A percentile compares a stretch with the other conserved stretches of the same genome.
phyloP scores from a whole-genome alignment of 75 land plant species.

The Sequoia sempervirens region DNA sequence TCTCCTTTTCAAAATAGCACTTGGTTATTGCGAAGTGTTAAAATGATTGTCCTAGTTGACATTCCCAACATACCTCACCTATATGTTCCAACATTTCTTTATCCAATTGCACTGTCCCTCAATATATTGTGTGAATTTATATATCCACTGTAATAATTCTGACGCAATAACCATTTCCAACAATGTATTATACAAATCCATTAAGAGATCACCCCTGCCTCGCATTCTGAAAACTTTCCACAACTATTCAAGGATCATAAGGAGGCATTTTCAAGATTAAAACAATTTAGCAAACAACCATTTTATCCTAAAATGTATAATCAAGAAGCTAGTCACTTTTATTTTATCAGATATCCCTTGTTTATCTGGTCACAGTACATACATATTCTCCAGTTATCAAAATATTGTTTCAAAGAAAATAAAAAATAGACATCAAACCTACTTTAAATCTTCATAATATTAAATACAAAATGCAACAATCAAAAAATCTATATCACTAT shows the following conservation, averaged over 20 bases:
- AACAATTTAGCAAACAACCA: no score
- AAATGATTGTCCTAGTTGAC: no score
- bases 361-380: background rate
- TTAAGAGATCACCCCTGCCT: background rate
- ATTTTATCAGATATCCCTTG: background rate
- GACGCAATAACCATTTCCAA: background rate
- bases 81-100: no score
- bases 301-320: background rate
- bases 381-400: background rate
- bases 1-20: no score
- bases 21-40: no score
- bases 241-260: no score
- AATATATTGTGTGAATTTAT: no score
- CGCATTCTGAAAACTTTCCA: background rate
- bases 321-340: background rate
- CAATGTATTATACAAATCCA: background rate
- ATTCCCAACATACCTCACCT: no score
- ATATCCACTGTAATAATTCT: no score
- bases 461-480: background rate
- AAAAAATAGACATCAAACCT: background rate
- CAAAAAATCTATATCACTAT: background rate
- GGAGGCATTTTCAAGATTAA: no score
- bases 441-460: background rate
- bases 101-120: no score
- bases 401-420: background rate